Percentiles rank a stretch among this genome's conserved stretches.
Evolutionary conservation across 2,329 filamentous ascomycete genomes (phyloP).

Genomic region (Cordyceps fumosorosea): DNA sequence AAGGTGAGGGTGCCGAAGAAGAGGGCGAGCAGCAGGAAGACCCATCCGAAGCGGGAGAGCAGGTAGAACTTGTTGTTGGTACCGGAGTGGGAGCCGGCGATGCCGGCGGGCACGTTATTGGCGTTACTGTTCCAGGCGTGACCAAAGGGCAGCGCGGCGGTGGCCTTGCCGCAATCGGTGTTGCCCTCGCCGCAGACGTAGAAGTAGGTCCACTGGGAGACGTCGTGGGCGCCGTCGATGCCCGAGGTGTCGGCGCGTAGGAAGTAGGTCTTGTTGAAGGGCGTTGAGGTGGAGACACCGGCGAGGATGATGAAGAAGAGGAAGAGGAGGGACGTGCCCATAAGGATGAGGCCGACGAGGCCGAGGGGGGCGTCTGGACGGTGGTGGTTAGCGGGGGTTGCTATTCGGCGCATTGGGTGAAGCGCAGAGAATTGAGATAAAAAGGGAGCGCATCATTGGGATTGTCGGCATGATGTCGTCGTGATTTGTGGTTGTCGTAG

Average conservation of each 20-base stretch:
- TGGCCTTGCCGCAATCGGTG: constrained; percentile 56
- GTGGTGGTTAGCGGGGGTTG: not conserved
- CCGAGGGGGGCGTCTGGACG: constrained; percentile 34
- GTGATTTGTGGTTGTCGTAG: not conserved
- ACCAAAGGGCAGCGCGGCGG: constrained; percentile 62
- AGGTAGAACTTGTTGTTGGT: constrained; percentile 64
- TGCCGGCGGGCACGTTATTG: constrained; percentile 34
- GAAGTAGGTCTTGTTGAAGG: constrained; percentile 75
- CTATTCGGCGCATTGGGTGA: not conserved
- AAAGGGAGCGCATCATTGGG: not conserved
- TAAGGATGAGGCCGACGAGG: constrained; percentile 39
- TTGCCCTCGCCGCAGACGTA: constrained; percentile 65
- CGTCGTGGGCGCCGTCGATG: constrained; percentile 60
- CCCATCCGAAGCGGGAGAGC: constrained; percentile 87
- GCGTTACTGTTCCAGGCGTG: constrained; percentile 55
- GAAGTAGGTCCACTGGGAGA: constrained; percentile 87
- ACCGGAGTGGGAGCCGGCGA: constrained; percentile 46
- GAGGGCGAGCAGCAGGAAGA: constrained; percentile 78
- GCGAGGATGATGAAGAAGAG: constrained; percentile 55
- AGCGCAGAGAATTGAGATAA: not conserved
- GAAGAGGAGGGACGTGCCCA: constrained; percentile 45
- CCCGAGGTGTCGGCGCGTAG: constrained; percentile 69
- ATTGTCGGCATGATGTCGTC: not conserved
- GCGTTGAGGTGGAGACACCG: constrained; percentile 41
- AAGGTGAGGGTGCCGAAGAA: constrained; percentile 68